Evolutionary conservation across 225 moss, liverwort and hornwort species (phyloP).

Genomic region (Bryum argenteum): DNA sequence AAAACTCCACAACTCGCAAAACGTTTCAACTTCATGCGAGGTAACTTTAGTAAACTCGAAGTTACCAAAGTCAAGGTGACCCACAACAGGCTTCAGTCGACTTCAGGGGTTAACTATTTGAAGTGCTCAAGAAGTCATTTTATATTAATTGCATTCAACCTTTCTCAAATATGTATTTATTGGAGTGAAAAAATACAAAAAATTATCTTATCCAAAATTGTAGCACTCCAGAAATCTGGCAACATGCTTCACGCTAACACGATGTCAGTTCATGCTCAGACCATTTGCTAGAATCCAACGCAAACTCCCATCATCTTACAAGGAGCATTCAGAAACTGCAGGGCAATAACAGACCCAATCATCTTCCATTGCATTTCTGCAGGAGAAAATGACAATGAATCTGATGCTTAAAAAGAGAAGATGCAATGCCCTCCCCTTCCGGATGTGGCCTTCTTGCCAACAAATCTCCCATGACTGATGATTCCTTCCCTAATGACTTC

Average conservation of each 20-base stretch:
- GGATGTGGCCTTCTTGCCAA: neutral
- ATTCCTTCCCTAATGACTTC: neutral
- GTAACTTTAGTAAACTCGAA: too few species aligned
- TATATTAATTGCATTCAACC: too few species aligned
- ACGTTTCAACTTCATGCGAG: too few species aligned
- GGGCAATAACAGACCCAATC: conserved; percentile 3
- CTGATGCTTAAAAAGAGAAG: neutral
- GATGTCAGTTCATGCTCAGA: conserved; percentile 18
- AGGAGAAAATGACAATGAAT: neutral
- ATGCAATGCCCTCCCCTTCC: conserved; percentile 2
- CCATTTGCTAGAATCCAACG: conserved; percentile 12
- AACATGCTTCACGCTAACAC: neutral
- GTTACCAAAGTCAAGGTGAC: too few species aligned
- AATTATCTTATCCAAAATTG: too few species aligned
- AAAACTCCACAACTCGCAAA: too few species aligned
- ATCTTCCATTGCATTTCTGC: conserved; percentile 4
- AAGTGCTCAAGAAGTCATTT: too few species aligned
- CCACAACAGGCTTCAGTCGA: too few species aligned
- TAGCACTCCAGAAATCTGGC: neutral
- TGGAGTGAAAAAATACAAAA: too few species aligned
- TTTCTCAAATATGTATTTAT: too few species aligned
- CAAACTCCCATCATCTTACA: conserved; percentile 9
- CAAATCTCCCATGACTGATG: neutral
- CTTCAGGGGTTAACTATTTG: too few species aligned
- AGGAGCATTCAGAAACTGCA: neutral